Evolutionary conservation across 176 grass and related monocot species (phyloP), one percentile per base, ranked within the genome.

Genomic region (Alloteropsis semialata): DNA sequence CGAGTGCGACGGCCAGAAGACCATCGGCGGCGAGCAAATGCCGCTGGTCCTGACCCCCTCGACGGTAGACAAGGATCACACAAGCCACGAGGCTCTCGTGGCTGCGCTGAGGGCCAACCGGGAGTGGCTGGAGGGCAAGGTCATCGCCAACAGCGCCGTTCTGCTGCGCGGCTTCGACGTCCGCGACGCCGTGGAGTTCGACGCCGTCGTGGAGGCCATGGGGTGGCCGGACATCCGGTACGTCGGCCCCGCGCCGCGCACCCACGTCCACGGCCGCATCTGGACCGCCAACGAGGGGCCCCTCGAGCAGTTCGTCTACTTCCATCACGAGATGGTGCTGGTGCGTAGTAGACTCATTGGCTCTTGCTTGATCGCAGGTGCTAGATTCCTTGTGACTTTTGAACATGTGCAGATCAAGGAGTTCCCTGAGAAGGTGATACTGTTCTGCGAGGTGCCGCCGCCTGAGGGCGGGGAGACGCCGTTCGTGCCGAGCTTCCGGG

Each of bases 231-330:
- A 86, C 86, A 94, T 94, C 79, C 75, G 88, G 46, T 94, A 94
- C 57, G 83, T 91, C 5, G 88, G 92, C 57, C 88, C 86, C 0
- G 88, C 92, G 10, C 88, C 92, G 24, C 79, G 88, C 38, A 94
- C 83, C 1, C 88, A 91, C 82, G n/a, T 91, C 55, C 85, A 94
- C 64, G 84, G 87, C 68, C 88, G 88, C 51, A 11, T 94, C 50
- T 94, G 88, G 92, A 91, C 92, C 16, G 86, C 92, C 63, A 91
- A 91, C 83, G 92, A 94, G 75, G 88, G 92, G 0, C 88, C 88
- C 0, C 88, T 94, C 27, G 77, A 90, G 21, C 70, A 94, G 82
- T 86, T 88, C 83, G 70, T 94, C 72, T 94, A 94, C 85, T 94
- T 63, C 92, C 92, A 94, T 59, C 92, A 94, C 41, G 92, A 90